Evolutionary conservation across 2,329 filamentous ascomycete genomes (phyloP).

Genomic region (Mycosphaerella arachidis): DNA sequence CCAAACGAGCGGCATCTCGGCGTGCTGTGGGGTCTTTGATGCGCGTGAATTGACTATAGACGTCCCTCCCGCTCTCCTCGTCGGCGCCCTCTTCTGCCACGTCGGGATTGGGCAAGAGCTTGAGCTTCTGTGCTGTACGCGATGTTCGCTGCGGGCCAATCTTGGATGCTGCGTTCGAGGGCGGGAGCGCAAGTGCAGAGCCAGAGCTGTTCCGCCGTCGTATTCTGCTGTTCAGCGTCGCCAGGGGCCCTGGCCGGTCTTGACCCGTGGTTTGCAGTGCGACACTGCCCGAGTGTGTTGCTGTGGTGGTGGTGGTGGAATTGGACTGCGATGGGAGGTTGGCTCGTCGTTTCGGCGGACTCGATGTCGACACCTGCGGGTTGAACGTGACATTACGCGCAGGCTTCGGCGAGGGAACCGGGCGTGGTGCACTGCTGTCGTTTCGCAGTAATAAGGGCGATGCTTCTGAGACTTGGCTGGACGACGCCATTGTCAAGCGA

Average conservation of each 20-base stretch:
- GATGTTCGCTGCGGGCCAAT: conserved; percentile 93
- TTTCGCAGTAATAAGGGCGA: conserved; percentile 24
- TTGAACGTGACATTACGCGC: conserved; percentile 73
- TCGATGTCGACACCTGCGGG: conserved; percentile 50
- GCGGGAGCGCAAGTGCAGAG: conserved; percentile 46
- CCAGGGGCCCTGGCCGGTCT: conserved; percentile 58
- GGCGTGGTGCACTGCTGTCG: conserved; percentile 13
- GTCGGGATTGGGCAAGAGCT: conserved; percentile 89
- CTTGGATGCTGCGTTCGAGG: conserved; percentile 54
- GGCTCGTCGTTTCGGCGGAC: conserved; percentile 35
- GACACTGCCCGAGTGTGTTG: conserved; percentile 15
- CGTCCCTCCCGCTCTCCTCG: conserved; percentile 88
- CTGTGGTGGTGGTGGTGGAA: not conserved
- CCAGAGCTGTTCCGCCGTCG: conserved; percentile 81
- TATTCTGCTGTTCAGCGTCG: conserved; percentile 80
- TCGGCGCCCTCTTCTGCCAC: conserved; percentile 70
- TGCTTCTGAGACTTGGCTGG: conserved; percentile 13
- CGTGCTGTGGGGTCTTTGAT: conserved; percentile 95
- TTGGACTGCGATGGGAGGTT: conserved; percentile 33
- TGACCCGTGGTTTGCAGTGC: conserved; percentile 33
- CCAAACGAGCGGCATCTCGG: conserved; percentile 83
- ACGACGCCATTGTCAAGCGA: conserved; percentile 11
- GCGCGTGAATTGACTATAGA: conserved; percentile 94
- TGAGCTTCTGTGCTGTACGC: conserved; percentile 93
- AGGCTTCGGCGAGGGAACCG: conserved; percentile 34